Evolutionary conservation across 2,329 filamentous ascomycete species (phyloP).

Genomic region (Penicillium sp.): DNA sequence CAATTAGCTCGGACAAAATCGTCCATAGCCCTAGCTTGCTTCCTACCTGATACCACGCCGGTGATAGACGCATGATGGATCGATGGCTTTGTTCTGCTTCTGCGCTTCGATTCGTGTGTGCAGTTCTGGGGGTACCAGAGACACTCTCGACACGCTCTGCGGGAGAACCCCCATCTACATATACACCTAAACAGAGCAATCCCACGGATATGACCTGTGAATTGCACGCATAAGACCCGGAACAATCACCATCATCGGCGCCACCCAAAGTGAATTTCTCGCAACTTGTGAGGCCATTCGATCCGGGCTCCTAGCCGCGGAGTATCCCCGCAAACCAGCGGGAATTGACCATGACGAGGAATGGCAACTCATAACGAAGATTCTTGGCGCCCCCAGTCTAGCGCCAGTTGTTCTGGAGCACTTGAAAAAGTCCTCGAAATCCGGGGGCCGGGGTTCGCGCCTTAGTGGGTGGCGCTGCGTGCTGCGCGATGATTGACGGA

Average conservation of each 20-base stretch:
- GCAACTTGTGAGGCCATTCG: not conserved
- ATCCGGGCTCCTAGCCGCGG: not conserved
- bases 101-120: too few species aligned
- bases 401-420: too few species aligned
- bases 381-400: too few species aligned
- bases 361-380: not conserved
- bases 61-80: conserved; percentile 54
- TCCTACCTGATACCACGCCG: conserved; percentile 57
- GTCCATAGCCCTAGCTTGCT: too few species aligned
- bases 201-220: too few species aligned
- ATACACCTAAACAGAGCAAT: too few species aligned
- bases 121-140: too few species aligned
- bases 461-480: conserved; percentile 1
- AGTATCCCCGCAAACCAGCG: not conserved
- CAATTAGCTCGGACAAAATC: conserved; percentile 5
- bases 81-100: too few species aligned
- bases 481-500: conserved; percentile 22
- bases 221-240: too few species aligned
- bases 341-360: not conserved
- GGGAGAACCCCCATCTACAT: conserved; percentile 13
- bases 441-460: not conserved
- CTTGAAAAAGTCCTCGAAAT: too few species aligned
- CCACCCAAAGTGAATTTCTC: conserved; percentile 5
- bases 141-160: conserved; percentile 4
- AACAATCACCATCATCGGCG: conserved; percentile 9